Evolutionary conservation across 2,329 filamentous ascomycete species (phyloP).

Genomic region (Shiraia bambusicola): DNA sequence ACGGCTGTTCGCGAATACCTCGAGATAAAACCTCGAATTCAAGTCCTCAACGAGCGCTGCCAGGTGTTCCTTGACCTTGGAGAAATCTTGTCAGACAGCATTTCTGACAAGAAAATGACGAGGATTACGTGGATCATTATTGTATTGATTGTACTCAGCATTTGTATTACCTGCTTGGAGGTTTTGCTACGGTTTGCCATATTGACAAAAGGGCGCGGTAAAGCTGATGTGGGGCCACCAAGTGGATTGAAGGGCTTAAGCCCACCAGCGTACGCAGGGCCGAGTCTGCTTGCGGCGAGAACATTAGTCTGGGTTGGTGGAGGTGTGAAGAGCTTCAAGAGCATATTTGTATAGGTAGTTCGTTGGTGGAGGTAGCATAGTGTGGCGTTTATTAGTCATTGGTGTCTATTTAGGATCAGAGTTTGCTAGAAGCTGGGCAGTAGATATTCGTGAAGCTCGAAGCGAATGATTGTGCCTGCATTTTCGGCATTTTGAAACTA

Average conservation of each 20-base stretch:
- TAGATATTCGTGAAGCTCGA: too few relatives aligned
- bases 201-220: conserved; percentile 17
- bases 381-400: neutral
- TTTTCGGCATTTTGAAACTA: too few relatives aligned
- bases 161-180: conserved; percentile 86
- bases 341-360: neutral
- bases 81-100: conserved; percentile 88
- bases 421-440: too few relatives aligned
- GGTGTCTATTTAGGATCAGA: too few relatives aligned
- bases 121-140: conserved; percentile 98
- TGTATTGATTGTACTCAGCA: conserved; percentile 85
- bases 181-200: conserved; percentile 75
- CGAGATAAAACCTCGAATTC: conserved; percentile 93
- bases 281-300: conserved; percentile 29
- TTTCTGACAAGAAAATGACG: conserved; percentile 94
- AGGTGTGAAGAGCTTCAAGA: conserved; percentile 14
- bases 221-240: neutral
- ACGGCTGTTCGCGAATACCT: conserved; percentile 93
- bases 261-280: conserved; percentile 26
- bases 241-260: conserved; percentile 13
- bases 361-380: neutral
- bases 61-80: conserved; percentile 94
- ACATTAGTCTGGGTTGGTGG: conserved; percentile 25
- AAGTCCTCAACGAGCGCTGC: conserved; percentile 95
- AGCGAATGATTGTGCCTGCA: too few relatives aligned